A percentile compares a stretch with the other conserved stretches of the same genome.
phyloP scores from a whole-genome alignment of 192 early-diverging fungal genomes.

The Funneliformis geosporum region DNA sequence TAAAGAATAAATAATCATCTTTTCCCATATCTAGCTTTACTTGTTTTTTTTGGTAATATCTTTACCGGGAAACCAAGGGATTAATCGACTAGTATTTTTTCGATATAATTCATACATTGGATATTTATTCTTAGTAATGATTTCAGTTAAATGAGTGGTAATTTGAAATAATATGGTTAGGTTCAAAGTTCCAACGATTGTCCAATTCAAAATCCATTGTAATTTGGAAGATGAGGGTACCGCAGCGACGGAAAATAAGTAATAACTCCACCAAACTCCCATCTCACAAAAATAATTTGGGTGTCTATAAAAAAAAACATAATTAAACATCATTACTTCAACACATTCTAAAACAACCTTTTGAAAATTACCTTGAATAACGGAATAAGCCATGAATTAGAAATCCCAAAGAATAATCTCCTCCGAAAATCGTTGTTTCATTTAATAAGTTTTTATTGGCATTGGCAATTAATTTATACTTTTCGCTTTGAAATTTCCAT shows the following conservation, averaged over 20 bases:
- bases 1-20: no score
- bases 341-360: not conserved
- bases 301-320: conserved; percentile 51
- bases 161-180: conserved; percentile 73
- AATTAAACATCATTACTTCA: no score
- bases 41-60: not conserved
- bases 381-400: conserved; percentile 70
- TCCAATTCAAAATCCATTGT: conserved; percentile 44
- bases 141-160: conserved; percentile 62
- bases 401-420: conserved; percentile 67
- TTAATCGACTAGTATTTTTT: conserved; percentile 12
- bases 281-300: conserved; percentile 86
- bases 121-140: conserved; percentile 40
- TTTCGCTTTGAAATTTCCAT: conserved; percentile 67
- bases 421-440: not conserved
- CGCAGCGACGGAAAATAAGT: conserved; percentile 60
- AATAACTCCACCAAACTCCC: conserved; percentile 61
- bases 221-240: conserved; percentile 29
- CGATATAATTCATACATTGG: not conserved
- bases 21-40: not conserved
- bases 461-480: conserved; percentile 44
- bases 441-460: conserved; percentile 29
- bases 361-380: conserved; percentile 43
- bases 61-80: conserved; percentile 11
- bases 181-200: conserved; percentile 48